A percentile compares a stretch with the other conserved stretches of the same genome.
These are phyloP conservation scores for Coemansia sp. DNA, from an alignment of 192 early-diverging fungal genomes.

Conservation along the genomic window DNA sequence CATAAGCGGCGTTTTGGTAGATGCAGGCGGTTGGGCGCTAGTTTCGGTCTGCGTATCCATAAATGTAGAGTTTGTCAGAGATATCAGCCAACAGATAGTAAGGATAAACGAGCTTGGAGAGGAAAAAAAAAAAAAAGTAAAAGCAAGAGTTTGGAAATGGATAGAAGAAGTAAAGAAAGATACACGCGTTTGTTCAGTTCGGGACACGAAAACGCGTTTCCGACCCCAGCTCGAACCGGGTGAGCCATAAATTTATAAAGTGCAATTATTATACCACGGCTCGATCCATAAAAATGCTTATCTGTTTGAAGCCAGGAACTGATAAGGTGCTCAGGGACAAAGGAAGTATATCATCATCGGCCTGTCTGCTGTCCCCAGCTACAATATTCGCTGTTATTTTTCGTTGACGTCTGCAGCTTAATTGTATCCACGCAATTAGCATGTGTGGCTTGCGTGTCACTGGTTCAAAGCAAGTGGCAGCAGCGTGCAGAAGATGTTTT, in stretches of 20 bases:
- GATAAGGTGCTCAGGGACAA: neutral
- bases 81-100: neutral
- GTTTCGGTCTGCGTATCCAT: neutral
- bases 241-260: neutral
- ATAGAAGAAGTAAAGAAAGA: neutral
- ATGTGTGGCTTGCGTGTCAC: too few species aligned
- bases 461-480: neutral
- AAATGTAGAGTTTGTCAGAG: neutral
- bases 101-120: too few species aligned
- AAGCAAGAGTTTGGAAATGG: neutral
- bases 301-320: slow-evolving; percentile 3
- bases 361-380: neutral
- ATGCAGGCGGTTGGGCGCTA: neutral
- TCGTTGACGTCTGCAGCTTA: neutral
- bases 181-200: neutral
- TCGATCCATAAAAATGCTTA: neutral
- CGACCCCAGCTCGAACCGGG: slow-evolving; percentile 1
- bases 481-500: neutral
- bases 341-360: neutral
- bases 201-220: neutral
- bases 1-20: neutral
- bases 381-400: neutral
- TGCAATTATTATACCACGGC: neutral
- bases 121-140: neutral
- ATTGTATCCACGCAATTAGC: neutral